Evolutionary conservation across 257 asterid genomes (phyloP).

Genomic region (Gardenia jasminoides): DNA sequence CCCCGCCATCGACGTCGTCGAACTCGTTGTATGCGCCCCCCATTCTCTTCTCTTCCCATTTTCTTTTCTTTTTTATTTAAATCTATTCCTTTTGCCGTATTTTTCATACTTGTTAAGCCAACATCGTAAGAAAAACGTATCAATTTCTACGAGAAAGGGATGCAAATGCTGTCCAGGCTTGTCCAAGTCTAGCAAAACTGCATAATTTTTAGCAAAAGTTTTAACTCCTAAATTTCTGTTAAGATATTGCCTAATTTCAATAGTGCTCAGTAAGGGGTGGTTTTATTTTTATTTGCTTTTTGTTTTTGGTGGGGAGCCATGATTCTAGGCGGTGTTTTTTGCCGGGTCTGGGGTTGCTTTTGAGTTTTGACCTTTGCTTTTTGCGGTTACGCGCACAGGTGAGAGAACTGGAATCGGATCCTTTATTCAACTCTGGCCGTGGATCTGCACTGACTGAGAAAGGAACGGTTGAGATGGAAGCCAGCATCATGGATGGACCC

Average conservation of each 20-base stretch:
- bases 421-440: slow-evolving; percentile 89
- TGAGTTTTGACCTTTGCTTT: background rate
- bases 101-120: too few species aligned
- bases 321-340: background rate
- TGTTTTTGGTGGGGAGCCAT: background rate
- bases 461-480: slow-evolving; percentile 99
- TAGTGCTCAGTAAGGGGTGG: too few species aligned
- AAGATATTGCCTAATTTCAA: too few species aligned
- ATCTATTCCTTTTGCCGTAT: too few species aligned
- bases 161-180: too few species aligned
- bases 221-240: too few species aligned
- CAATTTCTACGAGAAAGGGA: too few species aligned
- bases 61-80: background rate
- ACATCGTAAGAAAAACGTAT: too few species aligned
- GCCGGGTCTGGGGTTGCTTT: too few species aligned
- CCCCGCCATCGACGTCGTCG: slow-evolving; percentile 88
- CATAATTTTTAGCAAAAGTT: too few species aligned
- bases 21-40: slow-evolving; percentile 62
- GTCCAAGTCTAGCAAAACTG: too few species aligned
- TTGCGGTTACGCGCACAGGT: slow-evolving; percentile 40
- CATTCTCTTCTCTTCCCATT: too few species aligned
- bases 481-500: slow-evolving; percentile 91
- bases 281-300: background rate
- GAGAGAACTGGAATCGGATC: slow-evolving; percentile 85
- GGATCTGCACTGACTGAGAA: slow-evolving; percentile 94